phyloP scores from a whole-genome alignment of 176 grass and related monocot species.

The Tuctoria greenei region DNA sequence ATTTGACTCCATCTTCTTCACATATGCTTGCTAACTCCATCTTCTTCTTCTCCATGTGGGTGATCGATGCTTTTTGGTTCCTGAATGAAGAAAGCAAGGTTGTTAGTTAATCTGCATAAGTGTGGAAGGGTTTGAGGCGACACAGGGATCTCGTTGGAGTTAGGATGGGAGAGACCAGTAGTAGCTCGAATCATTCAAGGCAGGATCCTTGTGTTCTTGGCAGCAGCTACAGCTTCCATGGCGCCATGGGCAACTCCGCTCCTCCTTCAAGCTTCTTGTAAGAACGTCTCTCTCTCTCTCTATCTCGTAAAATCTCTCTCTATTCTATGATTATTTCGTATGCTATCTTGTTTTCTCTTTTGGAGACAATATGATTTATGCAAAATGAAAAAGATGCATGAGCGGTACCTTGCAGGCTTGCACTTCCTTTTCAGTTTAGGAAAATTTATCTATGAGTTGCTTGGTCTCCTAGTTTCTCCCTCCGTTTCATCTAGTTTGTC shows the following conservation, averaged over 20 bases:
- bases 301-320: not conserved
- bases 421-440: not conserved
- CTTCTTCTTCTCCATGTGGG: not conserved
- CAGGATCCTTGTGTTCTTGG: slow-evolving; percentile 39
- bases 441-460: not conserved
- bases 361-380: not conserved
- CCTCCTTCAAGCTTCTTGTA: slow-evolving; percentile 54
- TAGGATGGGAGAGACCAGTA: slow-evolving; percentile 48
- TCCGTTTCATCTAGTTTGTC: not conserved
- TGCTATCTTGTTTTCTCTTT: not conserved
- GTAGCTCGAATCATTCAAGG: slow-evolving; percentile 42
- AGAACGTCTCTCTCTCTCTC: not conserved
- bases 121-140: not conserved
- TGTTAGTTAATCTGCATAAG: not conserved
- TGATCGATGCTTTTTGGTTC: slow-evolving; percentile 4
- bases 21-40: not conserved
- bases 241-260: slow-evolving; percentile 34
- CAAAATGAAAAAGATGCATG: slow-evolving; percentile 8
- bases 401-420: not conserved
- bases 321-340: not conserved
- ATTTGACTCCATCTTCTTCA: slow-evolving; percentile 1
- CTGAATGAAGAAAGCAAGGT: slow-evolving; percentile 4
- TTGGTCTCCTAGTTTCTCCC: not conserved
- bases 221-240: slow-evolving; percentile 41
- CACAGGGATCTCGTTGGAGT: not conserved